Evolutionary conservation across 208 protist genomes (phyloP), one percentile per base, ranked within the genome.

Genomic region (Herpetomonas muscarum): DNA sequence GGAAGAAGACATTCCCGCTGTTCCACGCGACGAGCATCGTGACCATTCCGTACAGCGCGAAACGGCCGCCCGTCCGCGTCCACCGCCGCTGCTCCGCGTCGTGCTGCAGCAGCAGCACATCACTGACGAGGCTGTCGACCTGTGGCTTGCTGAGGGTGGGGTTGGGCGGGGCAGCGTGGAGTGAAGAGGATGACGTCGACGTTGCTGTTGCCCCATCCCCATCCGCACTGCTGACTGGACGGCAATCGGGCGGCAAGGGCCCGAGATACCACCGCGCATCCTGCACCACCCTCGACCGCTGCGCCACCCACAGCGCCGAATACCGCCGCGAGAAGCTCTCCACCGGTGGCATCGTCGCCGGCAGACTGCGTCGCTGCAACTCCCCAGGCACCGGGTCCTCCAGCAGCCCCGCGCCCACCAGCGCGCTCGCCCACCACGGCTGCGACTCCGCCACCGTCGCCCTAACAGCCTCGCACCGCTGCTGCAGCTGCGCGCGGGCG

Each of bases 11-110:
- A 4, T 64, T 60, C 5, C 81, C 74, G 50, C 70, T 84, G 58
- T 90, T 93, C 83, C 82, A 90, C 41, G 70, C 63, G 21, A 93
- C 60, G 49, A 93, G 57, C 74, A 76, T 84, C 17, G 70, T 69
- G 17, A 81, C 22, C 41, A 81, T 65, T 34, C 86, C 86, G 65
- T 85, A 88, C 2, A 57, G 41, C 21, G 67, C 63, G 6, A 76
- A 76, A 13, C 86, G 79, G 29, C 75, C 75, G 4, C 68, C 67
- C 9, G 80, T 82, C 13, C 58, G 47, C 29, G 70, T 60, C 87
- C 87, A 93, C 25, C 87, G 79, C 26, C 78, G 61, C 56, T 93
- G 78, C 13, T 82, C 78, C 25, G 68, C 12, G 10, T 68, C 81
- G 44, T 65, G 22, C n/a, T 69, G 76, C 42, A 74, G 55, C 26